These are phyloP conservation scores for Kentomonas sorsogonicus DNA, from an alignment of 208 protist genomes.

Conservation along the genomic window DNA sequence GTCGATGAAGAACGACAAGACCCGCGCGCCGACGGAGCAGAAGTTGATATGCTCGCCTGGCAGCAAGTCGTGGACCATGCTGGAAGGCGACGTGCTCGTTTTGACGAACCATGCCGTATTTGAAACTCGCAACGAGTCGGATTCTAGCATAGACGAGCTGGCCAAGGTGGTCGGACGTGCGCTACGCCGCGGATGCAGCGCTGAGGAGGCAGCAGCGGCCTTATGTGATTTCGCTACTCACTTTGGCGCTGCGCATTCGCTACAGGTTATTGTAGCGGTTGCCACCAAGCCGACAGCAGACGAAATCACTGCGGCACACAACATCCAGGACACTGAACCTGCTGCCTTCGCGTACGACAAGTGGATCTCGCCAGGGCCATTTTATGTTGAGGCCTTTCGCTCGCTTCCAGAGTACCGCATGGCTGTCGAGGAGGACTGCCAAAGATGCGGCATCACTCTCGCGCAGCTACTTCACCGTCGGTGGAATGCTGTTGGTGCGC, in stretches of 20 bases:
- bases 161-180: slow-evolving; percentile 54
- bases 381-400: slow-evolving; percentile 59
- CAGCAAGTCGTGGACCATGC: slow-evolving; percentile 69
- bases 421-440: slow-evolving; percentile 50
- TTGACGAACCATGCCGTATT: slow-evolving; percentile 69
- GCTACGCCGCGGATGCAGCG: slow-evolving; percentile 23
- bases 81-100: slow-evolving; percentile 64
- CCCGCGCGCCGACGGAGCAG: slow-evolving; percentile 54
- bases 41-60: slow-evolving; percentile 68
- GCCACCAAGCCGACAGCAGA: slow-evolving; percentile 11
- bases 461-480: slow-evolving; percentile 46
- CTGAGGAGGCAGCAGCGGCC: slow-evolving; percentile 50
- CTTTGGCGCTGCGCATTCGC: slow-evolving; percentile 59
- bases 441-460: slow-evolving; percentile 39
- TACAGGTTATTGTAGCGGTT: slow-evolving; percentile 74
- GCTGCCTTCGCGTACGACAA: slow-evolving; percentile 21
- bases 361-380: slow-evolving; percentile 58
- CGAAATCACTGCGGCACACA: neutral
- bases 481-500: slow-evolving; percentile 44
- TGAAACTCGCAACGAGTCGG: slow-evolving; percentile 52
- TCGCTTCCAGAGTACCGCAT: slow-evolving; percentile 27
- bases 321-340: neutral
- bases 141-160: slow-evolving; percentile 71
- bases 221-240: slow-evolving; percentile 78
- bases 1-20: slow-evolving; percentile 67